These are phyloP conservation scores for Penicillium sp. DNA, from an alignment of 2,329 filamentous ascomycete species.

Conservation along the genomic window DNA sequence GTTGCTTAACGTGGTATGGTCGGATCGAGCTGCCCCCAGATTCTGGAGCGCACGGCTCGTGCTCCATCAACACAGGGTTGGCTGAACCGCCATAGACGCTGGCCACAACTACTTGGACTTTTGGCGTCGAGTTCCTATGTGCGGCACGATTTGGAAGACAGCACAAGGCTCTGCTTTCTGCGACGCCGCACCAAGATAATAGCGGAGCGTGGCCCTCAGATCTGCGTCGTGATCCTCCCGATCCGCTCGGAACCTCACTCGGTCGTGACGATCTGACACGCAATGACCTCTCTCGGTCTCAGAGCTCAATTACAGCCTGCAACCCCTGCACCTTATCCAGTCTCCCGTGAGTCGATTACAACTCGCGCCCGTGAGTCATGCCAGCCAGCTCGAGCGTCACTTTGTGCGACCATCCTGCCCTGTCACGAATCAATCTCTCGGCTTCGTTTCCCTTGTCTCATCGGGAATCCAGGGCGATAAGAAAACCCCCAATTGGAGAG, in stretches of 20 bases:
- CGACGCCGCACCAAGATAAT: no score
- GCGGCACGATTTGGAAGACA: no score
- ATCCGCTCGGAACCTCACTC: conserved; percentile 11
- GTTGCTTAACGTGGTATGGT: conserved; percentile 4
- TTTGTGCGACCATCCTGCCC: conserved; percentile 6
- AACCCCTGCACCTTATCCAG: neutral
- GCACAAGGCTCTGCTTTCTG: no score
- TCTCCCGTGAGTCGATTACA: neutral
- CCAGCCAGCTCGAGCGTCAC: neutral
- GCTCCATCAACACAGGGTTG: no score
- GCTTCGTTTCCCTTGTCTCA: neutral
- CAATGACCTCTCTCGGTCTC: neutral
- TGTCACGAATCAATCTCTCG: conserved; percentile 1
- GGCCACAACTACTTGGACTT: no score
- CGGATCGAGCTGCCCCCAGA: conserved; percentile 3
- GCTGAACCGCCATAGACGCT: no score
- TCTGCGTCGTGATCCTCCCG: conserved; percentile 11
- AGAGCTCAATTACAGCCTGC: neutral
- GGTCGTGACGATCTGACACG: conserved; percentile 8
- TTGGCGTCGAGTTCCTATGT: no score
- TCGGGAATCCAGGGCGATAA: no score
- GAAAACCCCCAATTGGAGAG: no score
- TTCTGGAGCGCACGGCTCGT: no score
- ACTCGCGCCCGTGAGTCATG: neutral
- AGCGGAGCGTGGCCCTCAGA: no score